Base-by-base conservation (phyloP, 306 rosid species). In the Quercus variabilis region DNA sequence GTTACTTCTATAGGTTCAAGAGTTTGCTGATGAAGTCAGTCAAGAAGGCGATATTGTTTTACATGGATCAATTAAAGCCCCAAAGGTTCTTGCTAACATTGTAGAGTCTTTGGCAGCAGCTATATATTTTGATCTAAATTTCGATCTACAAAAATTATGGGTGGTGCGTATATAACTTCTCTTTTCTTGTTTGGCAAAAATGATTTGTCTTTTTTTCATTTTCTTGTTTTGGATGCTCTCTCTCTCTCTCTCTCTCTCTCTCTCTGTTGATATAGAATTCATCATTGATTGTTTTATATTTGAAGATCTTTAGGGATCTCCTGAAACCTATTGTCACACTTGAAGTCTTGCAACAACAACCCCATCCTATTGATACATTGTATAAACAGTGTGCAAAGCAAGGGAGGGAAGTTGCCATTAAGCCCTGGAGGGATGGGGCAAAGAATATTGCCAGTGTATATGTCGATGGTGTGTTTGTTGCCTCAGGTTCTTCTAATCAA, bases 271-370 rank as follows among this genome's bases (percentile, higher is more conserved):
- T 19, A 33, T 65, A 31, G 11, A 65, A 58, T 2, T 41, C 11
- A 41, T 41, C 46, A 41, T 41, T 41, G 46, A 8, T 41, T 41
- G 46, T 8, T 41, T 58, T 65, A 70, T 19, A 25, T 71, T 55
- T 71, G 38, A 83, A 93, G 98, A 80, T 80, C 43, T 74, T 92
- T 76, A 83, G 92, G 81, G 78, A 78, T 76, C 43, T 92, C 35
- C 72, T 91, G 88, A 97, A 92, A 82, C 98, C 97, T 0, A 79
- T 94, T 20, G 88, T 88, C n/a, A 90, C 97, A 1, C 87, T 77
- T 10, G 76, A 80, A 46, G 88, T 85, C 74, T 74, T 91, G 75
- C 76, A 79, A 43, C 77, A 78, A 49, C 88, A 84, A 52, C 97
- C 98, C 0, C 97, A 92, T 55, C 98, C 97, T 0, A 89, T 91